phyloP scores from a whole-genome alignment of 805 yeast species.

The Ogataea neopini region DNA sequence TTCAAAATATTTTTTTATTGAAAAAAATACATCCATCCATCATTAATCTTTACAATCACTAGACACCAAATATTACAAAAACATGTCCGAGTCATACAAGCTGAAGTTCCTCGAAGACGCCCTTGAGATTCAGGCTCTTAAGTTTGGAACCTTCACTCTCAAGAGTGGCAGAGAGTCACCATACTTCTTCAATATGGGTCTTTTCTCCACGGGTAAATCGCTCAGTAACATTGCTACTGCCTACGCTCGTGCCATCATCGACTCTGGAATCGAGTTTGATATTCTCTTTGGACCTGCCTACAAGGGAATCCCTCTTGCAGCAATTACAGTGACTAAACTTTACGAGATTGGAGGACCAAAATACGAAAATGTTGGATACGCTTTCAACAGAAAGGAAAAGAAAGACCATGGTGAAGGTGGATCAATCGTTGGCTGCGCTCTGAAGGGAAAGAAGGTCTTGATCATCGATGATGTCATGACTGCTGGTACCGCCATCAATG shows the following conservation, averaged over 20 bases:
- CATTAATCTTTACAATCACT: no score
- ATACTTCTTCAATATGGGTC: slow-evolving; percentile 92
- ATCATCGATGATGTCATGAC: slow-evolving; percentile 98
- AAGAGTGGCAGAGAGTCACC: slow-evolving; percentile 95
- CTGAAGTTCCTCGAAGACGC: slow-evolving; percentile 74
- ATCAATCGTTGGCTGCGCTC: slow-evolving; percentile 79
- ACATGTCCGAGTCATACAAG: slow-evolving; percentile 23
- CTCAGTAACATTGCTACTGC: slow-evolving; percentile 82
- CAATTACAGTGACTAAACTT: slow-evolving; percentile 87
- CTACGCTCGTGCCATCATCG: slow-evolving; percentile 85
- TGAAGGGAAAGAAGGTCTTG: slow-evolving; percentile 70
- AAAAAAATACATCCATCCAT: no score
- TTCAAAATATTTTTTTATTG: no score
- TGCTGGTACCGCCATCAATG: slow-evolving; percentile 97
- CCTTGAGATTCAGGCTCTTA: slow-evolving; percentile 75
- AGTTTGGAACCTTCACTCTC: slow-evolving; percentile 85
- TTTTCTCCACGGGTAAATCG: slow-evolving; percentile 77
- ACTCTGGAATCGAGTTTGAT: slow-evolving; percentile 81
- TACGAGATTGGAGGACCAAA: slow-evolving; percentile 87
- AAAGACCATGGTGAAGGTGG: slow-evolving; percentile 99
- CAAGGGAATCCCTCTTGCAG: slow-evolving; percentile 95
- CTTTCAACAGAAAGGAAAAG: slow-evolving; percentile 96
- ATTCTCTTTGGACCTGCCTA: slow-evolving; percentile 96
- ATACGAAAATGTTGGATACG: slow-evolving; percentile 72
- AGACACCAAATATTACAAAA: no score